A percentile compares a stretch with the other conserved stretches of the same genome.
Evolutionary conservation across 805 yeast species (phyloP).

Genomic region (Cyberlindnera nakhonratchasimensis): DNA sequence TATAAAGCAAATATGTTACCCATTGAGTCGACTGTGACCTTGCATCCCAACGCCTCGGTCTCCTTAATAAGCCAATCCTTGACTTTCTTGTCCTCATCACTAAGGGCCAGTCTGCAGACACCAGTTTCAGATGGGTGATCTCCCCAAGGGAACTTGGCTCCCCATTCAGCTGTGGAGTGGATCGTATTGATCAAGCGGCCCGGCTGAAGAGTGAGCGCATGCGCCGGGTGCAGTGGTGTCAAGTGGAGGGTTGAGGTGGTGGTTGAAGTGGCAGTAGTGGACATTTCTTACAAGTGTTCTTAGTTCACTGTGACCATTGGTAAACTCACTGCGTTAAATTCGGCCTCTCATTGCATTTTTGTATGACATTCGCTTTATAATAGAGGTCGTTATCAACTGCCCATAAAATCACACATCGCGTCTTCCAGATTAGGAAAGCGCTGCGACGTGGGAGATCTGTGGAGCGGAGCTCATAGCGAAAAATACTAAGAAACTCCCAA

Average conservation of each 20-base stretch:
- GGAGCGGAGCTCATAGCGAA: too few relatives aligned
- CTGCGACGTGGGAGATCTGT: too few relatives aligned
- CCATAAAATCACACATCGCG: slow-evolving; percentile 5
- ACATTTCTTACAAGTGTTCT: background rate
- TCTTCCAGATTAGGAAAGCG: slow-evolving; percentile 10
- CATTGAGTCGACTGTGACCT: slow-evolving; percentile 55
- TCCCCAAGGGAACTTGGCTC: slow-evolving; percentile 66
- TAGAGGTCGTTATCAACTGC: background rate
- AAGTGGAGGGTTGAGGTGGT: slow-evolving; percentile 8
- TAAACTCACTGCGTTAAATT: too few relatives aligned
- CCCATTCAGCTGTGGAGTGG: slow-evolving; percentile 59
- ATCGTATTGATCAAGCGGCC: slow-evolving; percentile 54
- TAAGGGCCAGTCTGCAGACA: slow-evolving; percentile 59
- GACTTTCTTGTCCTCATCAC: slow-evolving; percentile 59
- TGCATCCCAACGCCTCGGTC: slow-evolving; percentile 51
- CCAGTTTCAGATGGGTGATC: slow-evolving; percentile 52
- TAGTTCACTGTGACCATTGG: too few relatives aligned
- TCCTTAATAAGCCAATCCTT: slow-evolving; percentile 64
- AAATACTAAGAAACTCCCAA: too few relatives aligned
- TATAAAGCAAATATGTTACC: slow-evolving; percentile 67
- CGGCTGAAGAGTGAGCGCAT: slow-evolving; percentile 27
- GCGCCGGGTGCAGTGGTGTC: slow-evolving; percentile 13
- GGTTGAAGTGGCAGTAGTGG: slow-evolving; percentile 3
- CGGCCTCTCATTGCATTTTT: too few relatives aligned
- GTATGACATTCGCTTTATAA: background rate